Percentiles rank a stretch among this genome's conserved stretches.
Conservation (phyloP, 257 asterid species). For the Ballota nigra region DNA sequence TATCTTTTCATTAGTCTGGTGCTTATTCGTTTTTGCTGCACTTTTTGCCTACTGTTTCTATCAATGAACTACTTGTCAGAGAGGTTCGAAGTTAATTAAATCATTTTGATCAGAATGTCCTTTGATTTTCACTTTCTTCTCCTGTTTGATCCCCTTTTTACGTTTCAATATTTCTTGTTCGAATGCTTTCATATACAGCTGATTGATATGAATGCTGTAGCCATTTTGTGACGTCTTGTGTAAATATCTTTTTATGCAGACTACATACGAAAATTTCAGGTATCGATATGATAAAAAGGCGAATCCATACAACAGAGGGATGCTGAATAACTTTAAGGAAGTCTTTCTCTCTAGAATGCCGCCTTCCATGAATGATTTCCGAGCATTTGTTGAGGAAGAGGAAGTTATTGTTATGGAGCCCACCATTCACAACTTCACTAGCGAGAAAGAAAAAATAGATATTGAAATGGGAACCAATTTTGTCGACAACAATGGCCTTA, state of each 20-base stretch:
- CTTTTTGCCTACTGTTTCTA: no score
- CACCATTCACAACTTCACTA: conserved; percentile 31
- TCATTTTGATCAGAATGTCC: not conserved
- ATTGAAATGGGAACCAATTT: conserved; percentile 63
- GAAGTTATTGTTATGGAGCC: conserved; percentile 42
- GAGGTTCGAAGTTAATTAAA: not conserved
- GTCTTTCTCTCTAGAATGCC: conserved; percentile 73
- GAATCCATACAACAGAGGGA: conserved; percentile 89
- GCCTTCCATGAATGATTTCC: conserved; percentile 67
- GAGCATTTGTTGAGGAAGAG: conserved; percentile 52
- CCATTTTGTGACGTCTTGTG: not conserved
- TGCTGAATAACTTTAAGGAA: conserved; percentile 58
- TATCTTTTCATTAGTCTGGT: no score
- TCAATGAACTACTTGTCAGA: not conserved
- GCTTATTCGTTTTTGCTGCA: no score
- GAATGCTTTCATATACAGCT: not conserved
- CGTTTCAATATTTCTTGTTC: not conserved
- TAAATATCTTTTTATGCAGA: conserved; percentile 45
- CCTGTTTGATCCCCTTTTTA: not conserved
- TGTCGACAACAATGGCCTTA: conserved; percentile 37
- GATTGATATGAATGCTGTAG: not conserved
- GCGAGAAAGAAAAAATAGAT: conserved; percentile 68
- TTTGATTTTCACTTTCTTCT: not conserved
- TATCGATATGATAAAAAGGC: conserved; percentile 67
- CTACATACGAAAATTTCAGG: conserved; percentile 94